These are phyloP conservation scores for Zoysia pacifica DNA, from an alignment of 176 grass and related monocot genomes.

Conservation along the genomic window DNA sequence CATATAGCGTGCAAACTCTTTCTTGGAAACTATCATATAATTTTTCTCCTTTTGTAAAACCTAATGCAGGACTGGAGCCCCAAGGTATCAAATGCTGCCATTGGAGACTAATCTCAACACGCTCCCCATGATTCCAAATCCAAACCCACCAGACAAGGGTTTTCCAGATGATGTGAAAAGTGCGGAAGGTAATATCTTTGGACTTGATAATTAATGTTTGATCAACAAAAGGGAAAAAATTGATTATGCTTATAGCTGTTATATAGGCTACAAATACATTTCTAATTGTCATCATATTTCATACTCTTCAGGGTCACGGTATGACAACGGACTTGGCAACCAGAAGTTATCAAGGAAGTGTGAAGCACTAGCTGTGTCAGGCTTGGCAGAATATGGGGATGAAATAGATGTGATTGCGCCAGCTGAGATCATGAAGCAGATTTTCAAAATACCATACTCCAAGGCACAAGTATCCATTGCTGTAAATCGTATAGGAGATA, in stretches of 20 bases:
- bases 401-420: constrained; percentile 95
- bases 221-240: not conserved
- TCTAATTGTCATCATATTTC: constrained; percentile 23
- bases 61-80: constrained; percentile 73
- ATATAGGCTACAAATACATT: constrained; percentile 23
- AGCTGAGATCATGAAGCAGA: constrained; percentile 95
- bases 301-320: constrained; percentile 61
- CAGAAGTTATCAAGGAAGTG: constrained; percentile 97
- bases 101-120: constrained; percentile 93
- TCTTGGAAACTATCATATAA: constrained; percentile 20
- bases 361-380: constrained; percentile 88
- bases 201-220: constrained; percentile 12
- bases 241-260: constrained; percentile 18
- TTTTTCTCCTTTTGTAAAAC: constrained; percentile 12
- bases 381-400: constrained; percentile 80
- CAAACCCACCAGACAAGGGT: constrained; percentile 74
- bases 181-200: constrained; percentile 66
- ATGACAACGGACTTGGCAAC: constrained; percentile 61
- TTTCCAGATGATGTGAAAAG: constrained; percentile 55
- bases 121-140: constrained; percentile 66
- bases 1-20: not conserved
- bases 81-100: constrained; percentile 97
- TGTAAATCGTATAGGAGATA: constrained; percentile 90
- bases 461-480: constrained; percentile 95
- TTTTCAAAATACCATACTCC: constrained; percentile 96